phyloP scores from a whole-genome alignment of 805 yeast genomes.

The Isabelozyma pseudorhagii region DNA sequence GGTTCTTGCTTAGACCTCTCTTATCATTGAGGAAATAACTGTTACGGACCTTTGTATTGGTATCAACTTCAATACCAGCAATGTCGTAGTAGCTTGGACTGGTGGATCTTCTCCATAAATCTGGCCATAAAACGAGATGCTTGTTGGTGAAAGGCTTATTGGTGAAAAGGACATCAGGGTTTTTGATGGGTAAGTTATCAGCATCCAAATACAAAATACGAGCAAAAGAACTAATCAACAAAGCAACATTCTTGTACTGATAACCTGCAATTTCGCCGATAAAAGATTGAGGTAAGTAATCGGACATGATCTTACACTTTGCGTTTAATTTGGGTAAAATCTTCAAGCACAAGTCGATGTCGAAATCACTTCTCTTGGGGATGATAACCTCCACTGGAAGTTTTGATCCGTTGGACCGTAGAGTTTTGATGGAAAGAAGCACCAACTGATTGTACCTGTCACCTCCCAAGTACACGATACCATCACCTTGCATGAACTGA shows the following conservation, averaged over 20 bases:
- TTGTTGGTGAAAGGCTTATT: constrained; percentile 28
- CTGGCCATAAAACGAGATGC: constrained; percentile 38
- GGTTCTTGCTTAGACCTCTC: constrained; percentile 14
- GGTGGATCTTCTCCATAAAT: constrained; percentile 39
- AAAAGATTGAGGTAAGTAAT: constrained; percentile 27
- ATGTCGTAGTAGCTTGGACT: constrained; percentile 35
- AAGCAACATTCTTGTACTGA: constrained; percentile 36
- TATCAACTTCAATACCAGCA: constrained; percentile 24
- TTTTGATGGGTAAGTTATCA: constrained; percentile 33
- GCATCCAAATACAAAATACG: constrained; percentile 37
- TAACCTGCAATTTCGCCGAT: constrained; percentile 22
- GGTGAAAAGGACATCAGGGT: constrained; percentile 33
- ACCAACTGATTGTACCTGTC: constrained; percentile 33
- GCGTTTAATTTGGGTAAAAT: constrained; percentile 32
- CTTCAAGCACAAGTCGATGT: constrained; percentile 28
- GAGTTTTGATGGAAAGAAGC: constrained; percentile 27
- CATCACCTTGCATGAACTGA: constrained; percentile 33
- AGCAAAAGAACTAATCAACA: constrained; percentile 34
- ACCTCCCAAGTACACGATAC: constrained; percentile 40
- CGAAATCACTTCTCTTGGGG: constrained; percentile 29
- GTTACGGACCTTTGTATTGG: constrained; percentile 17
- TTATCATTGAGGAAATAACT: constrained; percentile 24
- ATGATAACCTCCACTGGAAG: constrained; percentile 38
- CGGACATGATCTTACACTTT: constrained; percentile 46
- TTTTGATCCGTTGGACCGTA: constrained; percentile 29